phyloP scores from a whole-genome alignment of 2,329 filamentous ascomycete species.

The Trichophyton verrucosum region DNA sequence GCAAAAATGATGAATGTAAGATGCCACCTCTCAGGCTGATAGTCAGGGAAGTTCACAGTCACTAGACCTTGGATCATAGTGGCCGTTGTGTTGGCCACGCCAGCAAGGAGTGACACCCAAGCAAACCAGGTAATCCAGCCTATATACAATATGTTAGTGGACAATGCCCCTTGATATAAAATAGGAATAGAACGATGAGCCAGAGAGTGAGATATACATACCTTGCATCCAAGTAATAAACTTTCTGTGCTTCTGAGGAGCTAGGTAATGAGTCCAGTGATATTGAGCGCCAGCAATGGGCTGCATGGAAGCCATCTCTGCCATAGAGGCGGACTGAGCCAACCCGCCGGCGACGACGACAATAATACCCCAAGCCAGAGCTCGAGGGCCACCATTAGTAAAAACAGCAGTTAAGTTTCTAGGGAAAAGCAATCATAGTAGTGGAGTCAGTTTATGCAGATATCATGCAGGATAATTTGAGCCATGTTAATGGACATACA shows the following conservation, averaged over 20 bases:
- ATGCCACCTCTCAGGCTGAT: conserved; percentile 27
- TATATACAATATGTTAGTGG: conserved; percentile 15
- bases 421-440: not conserved
- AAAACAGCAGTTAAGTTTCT: conserved; percentile 26
- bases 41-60: conserved; percentile 22
- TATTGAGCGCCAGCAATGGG: conserved; percentile 34
- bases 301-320: conserved; percentile 31
- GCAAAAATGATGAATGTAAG: conserved; percentile 29
- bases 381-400: conserved; percentile 24
- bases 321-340: conserved; percentile 25
- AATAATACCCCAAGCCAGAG: conserved; percentile 23
- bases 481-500: conserved; percentile 12
- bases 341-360: conserved; percentile 22
- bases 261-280: conserved; percentile 30
- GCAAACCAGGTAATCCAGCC: conserved; percentile 35
- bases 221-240: conserved; percentile 27
- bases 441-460: conserved; percentile 1
- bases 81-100: conserved; percentile 24
- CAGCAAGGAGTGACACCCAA: conserved; percentile 27
- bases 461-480: not conserved
- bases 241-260: conserved; percentile 18
- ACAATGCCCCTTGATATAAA: not conserved
- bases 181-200: not conserved
- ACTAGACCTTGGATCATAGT: conserved; percentile 27
- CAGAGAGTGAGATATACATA: not conserved